Evolutionary conservation across 2,329 filamentous ascomycete species (phyloP).

Genomic region (Diaporthe longicolla): DNA sequence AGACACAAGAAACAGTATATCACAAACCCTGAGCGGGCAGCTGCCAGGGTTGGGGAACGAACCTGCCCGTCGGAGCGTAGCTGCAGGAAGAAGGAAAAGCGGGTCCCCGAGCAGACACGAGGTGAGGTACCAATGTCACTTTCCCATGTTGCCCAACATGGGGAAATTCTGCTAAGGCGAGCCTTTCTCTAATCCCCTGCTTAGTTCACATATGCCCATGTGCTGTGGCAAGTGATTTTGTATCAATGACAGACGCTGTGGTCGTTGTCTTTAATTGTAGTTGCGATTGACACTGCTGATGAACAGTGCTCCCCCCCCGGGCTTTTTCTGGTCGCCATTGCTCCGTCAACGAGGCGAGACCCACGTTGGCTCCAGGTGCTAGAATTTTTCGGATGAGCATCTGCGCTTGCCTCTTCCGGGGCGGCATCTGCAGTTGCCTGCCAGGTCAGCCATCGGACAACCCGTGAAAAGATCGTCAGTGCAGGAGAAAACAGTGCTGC

Average conservation of each 20-base stretch:
- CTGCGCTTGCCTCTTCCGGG: slow-evolving; percentile 28
- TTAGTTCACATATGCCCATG: background rate
- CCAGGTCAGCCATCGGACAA: slow-evolving; percentile 23
- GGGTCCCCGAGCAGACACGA: slow-evolving; percentile 35
- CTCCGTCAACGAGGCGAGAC: slow-evolving; percentile 35
- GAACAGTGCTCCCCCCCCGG: slow-evolving; percentile 3
- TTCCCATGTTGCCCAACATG: slow-evolving; percentile 40
- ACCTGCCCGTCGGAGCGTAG: background rate
- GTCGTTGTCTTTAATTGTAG: slow-evolving; percentile 13
- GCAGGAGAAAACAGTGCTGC: background rate
- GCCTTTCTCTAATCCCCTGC: slow-evolving; percentile 16
- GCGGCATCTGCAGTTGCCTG: slow-evolving; percentile 10
- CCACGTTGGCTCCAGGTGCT: slow-evolving; percentile 33
- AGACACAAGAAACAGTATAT: background rate
- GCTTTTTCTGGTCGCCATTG: slow-evolving; percentile 12
- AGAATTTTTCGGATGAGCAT: slow-evolving; percentile 31
- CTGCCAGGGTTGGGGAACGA: slow-evolving; percentile 27
- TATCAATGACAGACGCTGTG: background rate
- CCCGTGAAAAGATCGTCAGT: slow-evolving; percentile 17
- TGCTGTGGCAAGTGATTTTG: slow-evolving; percentile 15
- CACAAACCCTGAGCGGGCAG: slow-evolving; percentile 19
- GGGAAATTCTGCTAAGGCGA: slow-evolving; percentile 9
- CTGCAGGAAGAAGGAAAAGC: slow-evolving; percentile 8
- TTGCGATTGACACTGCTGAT: background rate
- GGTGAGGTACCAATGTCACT: slow-evolving; percentile 42